Base-by-base conservation (phyloP, 2,329 filamentous ascomycete species). In the Sodiomyces alkalinus region DNA sequence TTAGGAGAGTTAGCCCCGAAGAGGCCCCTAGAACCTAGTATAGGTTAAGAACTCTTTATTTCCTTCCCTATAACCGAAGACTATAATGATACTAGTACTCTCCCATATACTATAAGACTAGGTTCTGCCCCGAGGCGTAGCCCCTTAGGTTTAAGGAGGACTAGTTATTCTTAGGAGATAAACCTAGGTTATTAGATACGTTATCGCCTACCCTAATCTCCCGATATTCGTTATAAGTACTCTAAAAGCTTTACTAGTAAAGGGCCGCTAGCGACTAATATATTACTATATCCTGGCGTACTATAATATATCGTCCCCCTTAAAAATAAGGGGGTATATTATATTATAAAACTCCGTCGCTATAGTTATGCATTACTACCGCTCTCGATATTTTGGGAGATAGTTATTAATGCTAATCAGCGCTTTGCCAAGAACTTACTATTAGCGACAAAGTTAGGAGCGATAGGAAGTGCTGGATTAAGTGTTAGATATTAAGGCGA, bases 371-470 rank as follows among this genome's bases (percentile, higher is more conserved):
- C 44, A 47, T 56, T 64, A 67, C 71, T 70, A 67, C 74, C 74
- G 72, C 74, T 72, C 64, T 61, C 57, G 52, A 57, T 60, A 55
- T 62, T 51, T 13, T 20, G 21, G 16, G 17, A 22, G 18, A 22
- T n/a, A n/a, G n/a, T n/a, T n/a, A n/a, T n/a, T n/a, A n/a, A n/a
- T n/a, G n/a, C n/a, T n/a, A n/a, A n/a, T n/a, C n/a, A n/a, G n/a
- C n/a, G n/a, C n/a, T n/a, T n/a, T n/a, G n/a, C n/a, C n/a, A n/a
- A n/a, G 53, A 56, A 87, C 81, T 87, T 73, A 90, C 81, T 80
- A 62, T 80, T 82, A 53, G 81, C 81, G 60, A 90, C 80, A 62
- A 90, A 90, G 60, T 90, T 90, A 48, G 90, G 64, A 52, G 81
- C 80, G 54, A 90, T 60, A 42, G 81, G 81, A 40, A 83, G 58